Conservation (phyloP, 2,329 filamentous ascomycete species). For the Hypoxylon sp. region DNA sequence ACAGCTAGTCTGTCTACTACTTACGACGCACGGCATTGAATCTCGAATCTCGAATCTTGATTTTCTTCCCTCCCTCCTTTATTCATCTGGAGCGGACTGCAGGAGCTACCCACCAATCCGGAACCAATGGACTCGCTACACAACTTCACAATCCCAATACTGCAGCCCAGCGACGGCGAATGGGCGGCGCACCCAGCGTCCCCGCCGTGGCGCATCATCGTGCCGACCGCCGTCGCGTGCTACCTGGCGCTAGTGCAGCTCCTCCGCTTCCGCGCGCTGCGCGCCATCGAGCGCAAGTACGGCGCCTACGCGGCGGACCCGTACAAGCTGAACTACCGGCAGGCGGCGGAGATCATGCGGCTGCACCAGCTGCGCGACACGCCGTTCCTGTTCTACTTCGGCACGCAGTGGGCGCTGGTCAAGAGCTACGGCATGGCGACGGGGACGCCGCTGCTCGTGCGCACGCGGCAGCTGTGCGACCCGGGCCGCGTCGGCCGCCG, state of each 20-base stretch:
- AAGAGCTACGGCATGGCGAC: constrained; percentile 47
- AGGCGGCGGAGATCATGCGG: constrained; percentile 45
- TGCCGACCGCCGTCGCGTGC: constrained; percentile 29
- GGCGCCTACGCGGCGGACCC: constrained; percentile 39
- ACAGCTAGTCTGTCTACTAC: not conserved
- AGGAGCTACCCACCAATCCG: not conserved
- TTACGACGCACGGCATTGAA: constrained; percentile 1
- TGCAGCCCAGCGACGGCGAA: not conserved
- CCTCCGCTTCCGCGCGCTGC: constrained; percentile 42
- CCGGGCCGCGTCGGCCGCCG: constrained; percentile 43
- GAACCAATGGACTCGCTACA: constrained; percentile 25
- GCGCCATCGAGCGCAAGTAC: constrained; percentile 43
- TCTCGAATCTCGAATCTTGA: not conserved
- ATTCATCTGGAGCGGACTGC: not conserved
- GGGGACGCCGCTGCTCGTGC: constrained; percentile 45
- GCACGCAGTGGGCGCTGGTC: constrained; percentile 46
- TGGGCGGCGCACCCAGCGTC: constrained; percentile 2
- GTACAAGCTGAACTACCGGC: constrained; percentile 42
- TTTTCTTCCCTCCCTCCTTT: not conserved
- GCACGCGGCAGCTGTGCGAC: constrained; percentile 46
- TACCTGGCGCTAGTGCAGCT: constrained; percentile 42
- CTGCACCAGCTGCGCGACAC: constrained; percentile 40
- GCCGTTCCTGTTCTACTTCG: constrained; percentile 46
- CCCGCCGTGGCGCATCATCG: constrained; percentile 39
- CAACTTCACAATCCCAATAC: constrained; percentile 14